Base-by-base conservation (phyloP, 1,284 basidiomycete species). In the Sporisorium scitamineum region DNA sequence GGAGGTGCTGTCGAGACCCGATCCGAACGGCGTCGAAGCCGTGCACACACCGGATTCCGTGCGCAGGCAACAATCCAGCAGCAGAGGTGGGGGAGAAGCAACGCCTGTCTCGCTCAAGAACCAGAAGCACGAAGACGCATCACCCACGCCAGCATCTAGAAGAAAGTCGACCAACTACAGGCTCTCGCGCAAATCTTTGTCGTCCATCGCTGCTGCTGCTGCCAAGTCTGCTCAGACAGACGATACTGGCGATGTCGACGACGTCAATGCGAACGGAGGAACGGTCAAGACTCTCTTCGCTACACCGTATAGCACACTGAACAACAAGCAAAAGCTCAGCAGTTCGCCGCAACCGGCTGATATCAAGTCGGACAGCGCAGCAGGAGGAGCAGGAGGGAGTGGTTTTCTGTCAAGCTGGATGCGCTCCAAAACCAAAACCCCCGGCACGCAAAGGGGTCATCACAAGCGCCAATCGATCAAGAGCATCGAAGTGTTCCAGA, bases 401-500 rank as follows among this genome's bases (percentile, higher is more conserved):
- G 65, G 70, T 0, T 74, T 69, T 11, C 24, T 75, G 31, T 56
- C 67, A 10, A 63, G 53, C 27, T 70, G 68, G 58, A 59, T 39
- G 29, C 34, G 48, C 32, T 44, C 56, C 24, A 59, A 39, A 11
- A 62, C 63, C 6, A 71, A 71, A 53, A 20, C 60, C 3, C 26
- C 34, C 3, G 32, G 26, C 2, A 18, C 20, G 26, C 41, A 37
- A 18, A 32, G 7, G 11, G 47, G 61, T 1, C 74, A 76, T 56
- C 14, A 20, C 13, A 78, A 78, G 31, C 50, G 73, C 6, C 66
- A 70, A 31, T 66, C 61, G 24, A 76, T 78, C 39, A 56, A 61
- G 48, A 70, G 68, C 65, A 78, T 76, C 48, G 72, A 78, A n/a
- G 67, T 78, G 32, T 70, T 78, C 24, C 70, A 78, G 45, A 44